Evolutionary conservation across 2,329 filamentous ascomycete species (phyloP), one percentile per base, ranked within the genome.

Genomic region (Xylaria sp.): DNA sequence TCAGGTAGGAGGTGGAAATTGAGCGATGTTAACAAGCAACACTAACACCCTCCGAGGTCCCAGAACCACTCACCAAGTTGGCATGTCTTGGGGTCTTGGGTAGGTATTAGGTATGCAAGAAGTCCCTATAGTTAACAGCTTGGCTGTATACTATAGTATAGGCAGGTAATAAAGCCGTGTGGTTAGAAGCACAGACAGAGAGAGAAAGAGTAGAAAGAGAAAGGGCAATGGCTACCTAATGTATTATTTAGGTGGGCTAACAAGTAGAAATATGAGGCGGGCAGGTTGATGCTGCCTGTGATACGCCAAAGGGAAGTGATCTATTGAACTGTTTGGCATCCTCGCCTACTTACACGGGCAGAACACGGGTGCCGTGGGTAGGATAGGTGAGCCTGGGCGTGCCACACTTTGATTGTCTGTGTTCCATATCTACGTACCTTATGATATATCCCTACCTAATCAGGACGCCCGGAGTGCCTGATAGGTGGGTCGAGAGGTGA

Each of bases 381-480:
- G 36, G 36, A 42, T 42, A 42, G 14, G 39, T 42, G 39, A 42
- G 39, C 14, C 39, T 42, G 36, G 55, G 42, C 42, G 39, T 59
- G 27, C 45, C 57, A 60, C 45, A 42, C 57, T 21, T 32, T 50
- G 4, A 14, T 30, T 21, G 54, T 45, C 32, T 36, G 53, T n/a
- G 11, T 14, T 24, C n/a, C 55, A 27, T 27, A 27, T 4, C 24
- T 27, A 4, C 4, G 24, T 27, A 27, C n/a, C n/a, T n/a, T 27
- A 27, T 27, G 24, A 27, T 27, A 27, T 8, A 17, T 42, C n/a
- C 32, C 17, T 39, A 19, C 39, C 39, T 42, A 57, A 57, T 30
- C 17, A 45, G 55, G 39, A 58, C 34, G 34, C 21, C 24, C 36
- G 54, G 54, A 30, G 53, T 24, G 53, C 53, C 34, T 56, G n/a